These are phyloP conservation scores for Posidonia australis DNA, from an alignment of 106 monocot genomes.

Conservation along the genomic window DNA sequence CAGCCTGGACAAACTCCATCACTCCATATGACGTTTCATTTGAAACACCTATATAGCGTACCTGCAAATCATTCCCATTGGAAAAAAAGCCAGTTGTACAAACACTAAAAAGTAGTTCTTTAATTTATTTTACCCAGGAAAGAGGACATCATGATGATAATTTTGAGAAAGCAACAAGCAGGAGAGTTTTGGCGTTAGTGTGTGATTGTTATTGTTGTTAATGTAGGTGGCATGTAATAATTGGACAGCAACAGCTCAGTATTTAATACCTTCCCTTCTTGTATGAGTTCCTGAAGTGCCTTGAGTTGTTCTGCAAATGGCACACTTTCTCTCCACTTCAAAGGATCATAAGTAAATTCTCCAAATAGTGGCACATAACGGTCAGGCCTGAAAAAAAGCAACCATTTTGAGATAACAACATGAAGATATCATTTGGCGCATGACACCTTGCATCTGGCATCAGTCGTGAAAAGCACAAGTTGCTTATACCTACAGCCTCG, in stretches of 20 bases:
- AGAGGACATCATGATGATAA: too few relatives aligned
- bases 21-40: slow-evolving; percentile 97
- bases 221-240: too few relatives aligned
- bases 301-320: slow-evolving; percentile 76
- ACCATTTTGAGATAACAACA: neutral
- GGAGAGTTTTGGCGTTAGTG: too few relatives aligned
- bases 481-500: too few relatives aligned
- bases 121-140: too few relatives aligned
- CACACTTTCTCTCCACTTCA: slow-evolving; percentile 80
- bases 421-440: neutral
- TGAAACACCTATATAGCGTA: slow-evolving; percentile 86
- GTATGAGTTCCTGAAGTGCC: slow-evolving; percentile 76
- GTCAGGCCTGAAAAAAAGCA: slow-evolving; percentile 59
- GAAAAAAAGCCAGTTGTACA: too few relatives aligned
- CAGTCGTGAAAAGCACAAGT: too few relatives aligned
- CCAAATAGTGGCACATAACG: slow-evolving; percentile 94
- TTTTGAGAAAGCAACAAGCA: too few relatives aligned
- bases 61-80: slow-evolving; percentile 19
- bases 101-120: too few relatives aligned
- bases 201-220: too few relatives aligned
- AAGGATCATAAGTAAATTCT: slow-evolving; percentile 61
- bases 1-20: slow-evolving; percentile 88
- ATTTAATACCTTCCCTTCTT: slow-evolving; percentile 70
- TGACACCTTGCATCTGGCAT: too few relatives aligned
- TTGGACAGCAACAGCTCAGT: neutral